phyloP scores from a whole-genome alignment of 306 rosid genomes.

The Quercus glauca region DNA sequence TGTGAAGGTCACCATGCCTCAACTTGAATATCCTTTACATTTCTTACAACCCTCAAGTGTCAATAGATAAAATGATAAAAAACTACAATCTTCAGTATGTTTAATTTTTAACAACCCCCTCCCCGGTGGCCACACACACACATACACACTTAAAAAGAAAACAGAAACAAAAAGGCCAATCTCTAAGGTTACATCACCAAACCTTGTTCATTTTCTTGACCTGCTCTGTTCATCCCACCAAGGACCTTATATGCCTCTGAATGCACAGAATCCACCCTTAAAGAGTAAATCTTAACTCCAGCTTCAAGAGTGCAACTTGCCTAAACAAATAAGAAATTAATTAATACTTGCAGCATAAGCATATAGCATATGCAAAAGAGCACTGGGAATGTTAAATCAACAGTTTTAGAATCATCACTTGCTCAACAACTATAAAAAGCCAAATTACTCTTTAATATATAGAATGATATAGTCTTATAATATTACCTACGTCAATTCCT shows the following conservation, averaged over 20 bases:
- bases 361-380: not conserved
- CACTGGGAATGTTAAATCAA: too few relatives aligned
- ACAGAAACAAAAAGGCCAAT: not conserved
- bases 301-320: slow-evolving; percentile 99
- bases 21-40: not conserved
- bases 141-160: not conserved
- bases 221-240: slow-evolving; percentile 96
- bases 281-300: slow-evolving; percentile 85
- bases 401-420: not conserved
- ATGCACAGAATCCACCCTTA: slow-evolving; percentile 93
- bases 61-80: not conserved
- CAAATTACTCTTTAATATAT: not conserved
- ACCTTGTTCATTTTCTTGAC: slow-evolving; percentile 87
- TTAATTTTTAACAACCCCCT: not conserved
- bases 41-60: not conserved
- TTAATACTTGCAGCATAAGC: not conserved
- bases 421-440: not conserved
- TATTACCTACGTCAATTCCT: not conserved
- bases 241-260: slow-evolving; percentile 97
- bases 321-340: slow-evolving; percentile 37
- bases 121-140: not conserved
- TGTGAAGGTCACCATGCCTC: not conserved
- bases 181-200: slow-evolving; percentile 14
- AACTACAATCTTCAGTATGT: not conserved
- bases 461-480: not conserved